A percentile compares a stretch with the other conserved stretches of the same genome.
These are phyloP conservation scores for Polyporus arcularius DNA, from an alignment of 768 basidiomycete genomes.

Conservation along the genomic window DNA sequence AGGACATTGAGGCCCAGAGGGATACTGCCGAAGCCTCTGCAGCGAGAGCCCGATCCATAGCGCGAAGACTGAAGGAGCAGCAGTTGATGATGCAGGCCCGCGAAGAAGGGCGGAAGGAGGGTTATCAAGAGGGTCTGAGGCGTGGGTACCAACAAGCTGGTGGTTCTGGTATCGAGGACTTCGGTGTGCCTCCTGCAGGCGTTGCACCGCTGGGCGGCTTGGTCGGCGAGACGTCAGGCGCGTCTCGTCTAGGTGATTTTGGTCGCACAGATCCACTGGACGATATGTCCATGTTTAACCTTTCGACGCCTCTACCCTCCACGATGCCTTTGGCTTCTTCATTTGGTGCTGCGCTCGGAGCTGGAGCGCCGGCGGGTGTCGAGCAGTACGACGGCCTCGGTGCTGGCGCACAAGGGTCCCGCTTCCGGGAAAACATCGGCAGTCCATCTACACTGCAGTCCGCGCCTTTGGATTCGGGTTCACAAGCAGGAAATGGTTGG, in stretches of 20 bases:
- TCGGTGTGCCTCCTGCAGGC: constrained; percentile 14
- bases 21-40: constrained; percentile 49
- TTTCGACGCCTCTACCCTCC: constrained; percentile 12
- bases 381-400: background rate
- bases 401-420: constrained; percentile 24
- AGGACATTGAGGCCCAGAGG: constrained; percentile 42
- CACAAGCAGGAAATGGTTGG: constrained; percentile 10
- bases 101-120: constrained; percentile 44
- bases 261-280: constrained; percentile 15
- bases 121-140: constrained; percentile 43
- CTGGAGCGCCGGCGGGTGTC: background rate
- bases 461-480: background rate
- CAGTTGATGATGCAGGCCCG: constrained; percentile 41
- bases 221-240: background rate
- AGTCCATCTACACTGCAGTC: constrained; percentile 23
- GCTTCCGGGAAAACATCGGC: constrained; percentile 27
- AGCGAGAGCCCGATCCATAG: constrained; percentile 44
- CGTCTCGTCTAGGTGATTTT: background rate
- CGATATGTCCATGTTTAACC: constrained; percentile 13
- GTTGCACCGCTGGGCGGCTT: background rate
- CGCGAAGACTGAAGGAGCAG: constrained; percentile 44
- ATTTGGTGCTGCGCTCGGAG: background rate
- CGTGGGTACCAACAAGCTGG: constrained; percentile 27
- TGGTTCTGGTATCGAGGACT: background rate
- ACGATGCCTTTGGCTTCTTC: constrained; percentile 3